A percentile compares a stretch with the other conserved stretches of the same genome.
Conservation (phyloP, 768 basidiomycete species). For the Mrakia blollopis region DNA sequence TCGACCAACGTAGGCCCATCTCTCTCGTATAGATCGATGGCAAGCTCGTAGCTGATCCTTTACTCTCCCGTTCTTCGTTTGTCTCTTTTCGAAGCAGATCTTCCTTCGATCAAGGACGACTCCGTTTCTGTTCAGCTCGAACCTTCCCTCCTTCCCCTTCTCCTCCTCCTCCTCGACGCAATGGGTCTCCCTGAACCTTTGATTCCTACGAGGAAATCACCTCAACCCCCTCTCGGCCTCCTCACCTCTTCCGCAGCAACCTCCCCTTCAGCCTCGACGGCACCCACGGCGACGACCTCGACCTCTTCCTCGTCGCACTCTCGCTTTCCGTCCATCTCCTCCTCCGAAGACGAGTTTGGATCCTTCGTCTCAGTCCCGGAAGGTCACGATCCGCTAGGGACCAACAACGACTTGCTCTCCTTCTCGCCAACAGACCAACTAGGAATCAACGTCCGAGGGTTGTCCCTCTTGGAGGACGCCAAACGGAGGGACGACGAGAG, state of each 20-base stretch:
- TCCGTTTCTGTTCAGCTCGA: background rate
- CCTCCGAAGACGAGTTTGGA: constrained; percentile 16
- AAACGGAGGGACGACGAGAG: constrained; percentile 55
- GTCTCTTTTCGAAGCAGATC: background rate
- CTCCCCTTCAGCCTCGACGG: background rate
- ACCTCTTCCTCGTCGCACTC: background rate
- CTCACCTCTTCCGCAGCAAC: background rate
- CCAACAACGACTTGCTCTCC: background rate
- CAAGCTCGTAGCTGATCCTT: too few species aligned
- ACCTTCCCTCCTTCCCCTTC: constrained; percentile 1
- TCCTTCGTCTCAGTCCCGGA: constrained; percentile 13
- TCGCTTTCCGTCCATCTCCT: constrained; percentile 7
- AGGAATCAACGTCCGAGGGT: background rate
- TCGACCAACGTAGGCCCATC: too few species aligned
- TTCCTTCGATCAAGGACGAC: background rate
- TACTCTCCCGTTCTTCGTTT: background rate
- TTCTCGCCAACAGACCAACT: background rate
- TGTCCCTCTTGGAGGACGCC: constrained; percentile 55
- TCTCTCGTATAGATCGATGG: too few species aligned
- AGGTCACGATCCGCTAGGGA: background rate
- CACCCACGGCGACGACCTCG: background rate
- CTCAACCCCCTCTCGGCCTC: background rate
- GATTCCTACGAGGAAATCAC: background rate
- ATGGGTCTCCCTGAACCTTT: constrained; percentile 15
- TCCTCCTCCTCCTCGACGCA: background rate